phyloP scores from a whole-genome alignment of 345 rosid species.

The Triadica sebifera region DNA sequence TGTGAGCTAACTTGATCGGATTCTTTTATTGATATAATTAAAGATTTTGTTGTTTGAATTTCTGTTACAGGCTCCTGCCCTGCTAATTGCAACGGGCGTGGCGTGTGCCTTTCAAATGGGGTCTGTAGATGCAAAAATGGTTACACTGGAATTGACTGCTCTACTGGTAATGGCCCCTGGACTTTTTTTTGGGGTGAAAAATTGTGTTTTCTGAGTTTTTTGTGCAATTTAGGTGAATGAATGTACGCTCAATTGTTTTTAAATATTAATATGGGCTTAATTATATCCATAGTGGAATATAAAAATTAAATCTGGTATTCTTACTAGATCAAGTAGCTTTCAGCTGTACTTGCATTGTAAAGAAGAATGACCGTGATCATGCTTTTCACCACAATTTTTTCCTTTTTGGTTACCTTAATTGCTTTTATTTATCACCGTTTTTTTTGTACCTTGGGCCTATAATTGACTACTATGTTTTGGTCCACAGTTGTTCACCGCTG shows the following conservation, averaged over 20 bases:
- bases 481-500: background rate
- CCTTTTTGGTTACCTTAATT: no score
- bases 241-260: background rate
- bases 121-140: slow-evolving; percentile 72
- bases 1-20: background rate
- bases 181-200: background rate
- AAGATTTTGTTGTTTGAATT: slow-evolving; percentile 4
- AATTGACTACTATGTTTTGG: background rate
- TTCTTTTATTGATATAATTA: background rate
- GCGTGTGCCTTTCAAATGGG: slow-evolving; percentile 77
- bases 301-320: background rate
- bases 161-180: slow-evolving; percentile 62
- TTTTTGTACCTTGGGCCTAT: background rate
- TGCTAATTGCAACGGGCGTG: slow-evolving; percentile 67
- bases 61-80: slow-evolving; percentile 77
- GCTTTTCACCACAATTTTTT: no score
- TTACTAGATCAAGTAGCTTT: background rate
- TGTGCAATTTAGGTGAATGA: background rate
- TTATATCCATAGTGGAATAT: background rate
- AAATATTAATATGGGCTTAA: background rate
- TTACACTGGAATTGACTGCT: slow-evolving; percentile 87
- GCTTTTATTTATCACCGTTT: no score
- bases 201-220: background rate
- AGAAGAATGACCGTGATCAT: background rate
- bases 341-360: background rate